These are phyloP conservation scores for Linderniella brevidens DNA, from an alignment of 257 asterid species.

Conservation along the genomic window DNA sequence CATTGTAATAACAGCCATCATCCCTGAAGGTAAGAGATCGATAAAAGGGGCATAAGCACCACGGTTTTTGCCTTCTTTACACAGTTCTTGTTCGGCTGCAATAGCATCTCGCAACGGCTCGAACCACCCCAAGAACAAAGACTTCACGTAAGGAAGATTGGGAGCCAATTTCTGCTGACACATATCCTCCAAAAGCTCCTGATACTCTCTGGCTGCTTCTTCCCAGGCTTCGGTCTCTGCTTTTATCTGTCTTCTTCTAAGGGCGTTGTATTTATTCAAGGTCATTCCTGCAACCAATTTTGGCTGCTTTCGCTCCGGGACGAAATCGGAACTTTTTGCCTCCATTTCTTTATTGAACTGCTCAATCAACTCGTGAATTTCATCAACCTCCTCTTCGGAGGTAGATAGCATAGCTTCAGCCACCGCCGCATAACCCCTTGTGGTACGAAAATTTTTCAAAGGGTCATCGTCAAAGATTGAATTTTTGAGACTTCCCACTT, in stretches of 20 bases:
- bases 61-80: conserved; percentile 33
- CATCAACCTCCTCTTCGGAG: conserved; percentile 81
- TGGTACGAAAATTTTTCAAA: conserved; percentile 15
- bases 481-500: conserved; percentile 7
- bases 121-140: conserved; percentile 90
- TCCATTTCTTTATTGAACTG: conserved; percentile 29
- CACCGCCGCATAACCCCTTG: conserved; percentile 50
- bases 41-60: conserved; percentile 40
- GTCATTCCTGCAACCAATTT: conserved; percentile 53
- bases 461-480: conserved; percentile 9
- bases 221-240: conserved; percentile 89
- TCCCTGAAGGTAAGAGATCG: conserved; percentile 70
- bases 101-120: conserved; percentile 83
- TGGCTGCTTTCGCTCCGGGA: conserved; percentile 21
- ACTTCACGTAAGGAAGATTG: conserved; percentile 77
- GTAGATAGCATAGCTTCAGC: conserved; percentile 71
- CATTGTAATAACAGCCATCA: conserved; percentile 96
- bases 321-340: conserved; percentile 8
- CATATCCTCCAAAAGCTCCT: conserved; percentile 73
- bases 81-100: conserved; percentile 61
- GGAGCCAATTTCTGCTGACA: conserved; percentile 94
- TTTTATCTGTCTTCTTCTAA: conserved; percentile 69
- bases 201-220: conserved; percentile 76
- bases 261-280: conserved; percentile 39
- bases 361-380: conserved; percentile 33